Base-by-base conservation (phyloP, 192 early-diverging fungal species). In the Coemansia sp. region DNA sequence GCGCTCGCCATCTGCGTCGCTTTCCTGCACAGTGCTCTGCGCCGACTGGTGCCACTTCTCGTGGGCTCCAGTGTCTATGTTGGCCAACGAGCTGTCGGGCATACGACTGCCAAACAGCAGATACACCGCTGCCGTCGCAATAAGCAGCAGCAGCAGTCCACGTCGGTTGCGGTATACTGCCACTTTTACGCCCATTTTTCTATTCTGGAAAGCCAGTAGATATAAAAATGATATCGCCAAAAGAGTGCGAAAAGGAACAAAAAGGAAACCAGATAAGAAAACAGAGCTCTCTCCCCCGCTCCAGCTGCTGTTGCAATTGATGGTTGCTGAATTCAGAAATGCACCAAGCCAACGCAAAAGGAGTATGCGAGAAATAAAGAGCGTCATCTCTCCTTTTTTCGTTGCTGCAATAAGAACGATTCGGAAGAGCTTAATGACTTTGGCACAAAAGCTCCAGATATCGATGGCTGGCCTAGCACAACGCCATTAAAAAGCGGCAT, bases 141-240 rank as follows among this genome's bases (percentile, higher is more conserved):
- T 54, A 8, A 63, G 16, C 37, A 77, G 70, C 62, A 51, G 62
- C 45, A 77, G 49, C 62, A 72, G 55, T 40, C 11, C 54, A 45
- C 71, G 55, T 22, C 75, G 55, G 65, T 72, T 41, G 58, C 75
- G 75, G 40, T 77, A 77, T 22, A 77, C 48, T 22, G 62, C 68
- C 39, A 77, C 75, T 6, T 62, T 57, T n/a, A 77, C 16, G 19
- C 69, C 62, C 75, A 77, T 77, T 11, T 15, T 47, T 47, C 46
- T 26, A 26, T 8, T 54, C 12, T 18, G 8, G 19, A 54, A 3
- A 8, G 12, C 51, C 51, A 26, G 19, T 22, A 54, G 26, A 54
- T 26, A 54, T 18, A 26, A 54, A 54, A 54, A 45, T 45, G 36
- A 57, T 43, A 22, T 32, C 4, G 6, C 15, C 22, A 18, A 52